phyloP scores from a whole-genome alignment of 2,329 filamentous ascomycete genomes.

The Salinomyces thailandicus region DNA sequence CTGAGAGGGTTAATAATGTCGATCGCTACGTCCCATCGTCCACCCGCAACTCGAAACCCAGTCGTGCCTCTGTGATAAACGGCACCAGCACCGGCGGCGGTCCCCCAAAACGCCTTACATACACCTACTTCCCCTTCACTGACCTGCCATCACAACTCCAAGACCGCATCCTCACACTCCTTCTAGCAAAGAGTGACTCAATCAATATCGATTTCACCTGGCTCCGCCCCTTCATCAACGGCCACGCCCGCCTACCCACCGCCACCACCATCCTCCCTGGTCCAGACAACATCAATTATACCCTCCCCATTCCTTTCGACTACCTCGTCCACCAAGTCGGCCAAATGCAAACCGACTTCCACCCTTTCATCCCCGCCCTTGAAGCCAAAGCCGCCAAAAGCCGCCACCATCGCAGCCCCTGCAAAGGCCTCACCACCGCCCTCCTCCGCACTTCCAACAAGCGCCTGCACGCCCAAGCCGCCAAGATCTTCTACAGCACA shows the following conservation, averaged over 20 bases:
- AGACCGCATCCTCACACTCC: constrained; percentile 9
- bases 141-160: constrained; percentile 9
- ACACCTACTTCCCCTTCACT: constrained; percentile 7
- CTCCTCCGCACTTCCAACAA: constrained; percentile 9
- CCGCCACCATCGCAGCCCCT: constrained; percentile 7
- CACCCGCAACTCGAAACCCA: neutral
- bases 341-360: constrained; percentile 11
- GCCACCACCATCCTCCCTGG: constrained; percentile 3
- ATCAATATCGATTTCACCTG: constrained; percentile 14
- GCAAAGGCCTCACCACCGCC: constrained; percentile 9
- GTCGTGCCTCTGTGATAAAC: neutral
- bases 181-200: constrained; percentile 8
- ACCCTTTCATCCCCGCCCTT: constrained; percentile 9
- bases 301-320: constrained; percentile 6
- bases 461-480: constrained; percentile 8
- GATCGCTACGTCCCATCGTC: constrained; percentile 14
- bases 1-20: constrained; percentile 8
- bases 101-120: neutral
- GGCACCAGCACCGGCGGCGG: no score
- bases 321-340: constrained; percentile 6
- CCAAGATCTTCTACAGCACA: constrained; percentile 9
- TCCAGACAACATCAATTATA: constrained; percentile 3
- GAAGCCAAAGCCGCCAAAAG: constrained; percentile 12
- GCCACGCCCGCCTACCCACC: constrained; percentile 10
- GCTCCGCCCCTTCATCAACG: constrained; percentile 12